Base-by-base conservation (phyloP, 495 filamentous ascomycete species). In the Penicillium salamii region DNA sequence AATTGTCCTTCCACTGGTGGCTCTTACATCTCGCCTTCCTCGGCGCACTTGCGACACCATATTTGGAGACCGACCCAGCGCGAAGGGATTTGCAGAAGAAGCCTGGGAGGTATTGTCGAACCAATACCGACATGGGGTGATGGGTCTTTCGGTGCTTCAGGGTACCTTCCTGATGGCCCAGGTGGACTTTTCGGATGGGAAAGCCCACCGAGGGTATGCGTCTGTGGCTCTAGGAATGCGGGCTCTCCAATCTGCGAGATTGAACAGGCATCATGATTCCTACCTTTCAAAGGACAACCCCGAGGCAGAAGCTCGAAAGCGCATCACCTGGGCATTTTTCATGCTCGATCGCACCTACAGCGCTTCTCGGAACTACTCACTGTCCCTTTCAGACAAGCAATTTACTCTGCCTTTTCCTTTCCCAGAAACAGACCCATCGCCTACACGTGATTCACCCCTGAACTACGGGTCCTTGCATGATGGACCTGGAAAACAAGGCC, bases 301-400 rank as follows among this genome's bases (percentile, higher is more conserved):
- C 20, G 42, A 24, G 51, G 57, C 9, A 15, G 42, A 44, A 18
- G 42, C 51, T 9, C 47, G 53, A n/a, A 53, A 46, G 43, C 53
- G 63, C 23, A 59, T 63, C 8, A 59, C 57, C 1, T 66, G 63
- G 63, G 60, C 60, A 2, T 66, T 53, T 35, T 66, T 66, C 42
- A 63, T 66, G 55, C 57, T 66, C 11, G 63, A 66, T 40, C 60
- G 63, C 35, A 58, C 50, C 5, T 66, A 66, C 24, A 63, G 61
- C 28, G 60, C 60, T 5, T 63, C 63, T 3, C 50, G 57, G 26
- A 59, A 55, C 29, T 63, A 63, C 15, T 66, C 63, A 3, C 15
- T 61, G 0, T 63, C 60, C 23, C 57, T 66, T 1, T 48, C 63
- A 1, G 63, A 63, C 18, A 66, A 61, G 13, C 57, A 61, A 29